Base-by-base conservation (phyloP, 129 eudicot species). In the Lactuca saligna region DNA sequence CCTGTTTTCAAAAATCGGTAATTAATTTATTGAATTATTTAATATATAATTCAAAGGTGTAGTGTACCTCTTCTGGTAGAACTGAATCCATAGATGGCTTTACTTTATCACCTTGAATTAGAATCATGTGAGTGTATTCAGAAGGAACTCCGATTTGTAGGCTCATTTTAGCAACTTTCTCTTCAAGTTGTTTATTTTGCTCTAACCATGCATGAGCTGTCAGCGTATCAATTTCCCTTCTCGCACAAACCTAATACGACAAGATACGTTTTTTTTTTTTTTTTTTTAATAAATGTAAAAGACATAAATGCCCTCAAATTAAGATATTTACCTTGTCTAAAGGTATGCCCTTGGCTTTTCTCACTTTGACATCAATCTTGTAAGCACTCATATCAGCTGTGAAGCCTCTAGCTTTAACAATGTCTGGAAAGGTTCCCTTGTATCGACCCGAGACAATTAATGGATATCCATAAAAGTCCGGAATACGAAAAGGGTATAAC, bases 131-230 rank as follows among this genome's bases (percentile, higher is more conserved):
- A 37, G 87, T 80, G 62, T 89, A 90, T 69, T 94, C 99, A 5
- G 87, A 94, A 60, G 91, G 87, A 71, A 90, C 64, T 7, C 89
- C 88, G 53, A 84, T 78, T 67, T 79, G 89, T 57, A 87, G 53
- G 84, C 99, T 94, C 81, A 85, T 60, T 65, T 87, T 86, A 35
- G 81, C 81, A 68, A 93, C 97, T 96, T 87, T 90, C 74, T 82
- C 89, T 70, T 87, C 92, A 6, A 83, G 41, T 61, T 86, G 86
- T 72, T 75, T 80, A 82, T 75, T 85, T 74, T 75, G 85, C 10
- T 75, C 64, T 31, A 84, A 78, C 97, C 99, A 93, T 61, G 97
- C 97, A 20, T 65, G 66, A 42, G 97, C 80, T 49, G 99, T 89
- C 63, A 89, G 85, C 54, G 75, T 34, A 70, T 87, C 82, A 16